Evolutionary conservation across 192 early-diverging fungal species (phyloP), one percentile per base, ranked within the genome.

Genomic region (Dissophora ornata): DNA sequence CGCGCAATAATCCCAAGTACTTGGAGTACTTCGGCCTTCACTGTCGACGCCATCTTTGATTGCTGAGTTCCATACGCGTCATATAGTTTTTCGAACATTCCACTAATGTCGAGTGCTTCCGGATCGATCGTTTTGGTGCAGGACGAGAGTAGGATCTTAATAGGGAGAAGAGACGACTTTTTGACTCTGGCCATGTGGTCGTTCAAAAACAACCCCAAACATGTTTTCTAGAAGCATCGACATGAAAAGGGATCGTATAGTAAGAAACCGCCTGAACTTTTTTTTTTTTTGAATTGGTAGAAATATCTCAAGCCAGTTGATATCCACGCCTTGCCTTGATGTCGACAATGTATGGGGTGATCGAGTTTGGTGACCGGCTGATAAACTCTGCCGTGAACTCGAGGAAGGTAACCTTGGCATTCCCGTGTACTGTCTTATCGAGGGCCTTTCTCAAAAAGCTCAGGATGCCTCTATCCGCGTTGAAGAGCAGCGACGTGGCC

Each of bases 341-440:
- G 13, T 67, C 69, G 5, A 62, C 13, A 32, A 78, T 65, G 52
- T 79, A 82, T 7, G 73, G 70, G 30, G 79, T 61, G 21, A 82
- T 56, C 5, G 68, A 45, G 18, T 64, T 33, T 2, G 49, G 60
- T 21, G 71, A 69, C 13, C 71, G 73, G 54, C 61, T 66, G 48
- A 84, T 74, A 56, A 75, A 84, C 32, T 71, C 54, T 15, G 71
- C 65, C 29, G 83, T 61, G 49, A 85, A 85, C 34, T 83, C 84
- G 15, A 87, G 71, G 10, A 85, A 64, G 9, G 53, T 75, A 7
- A 64, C 57, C 19, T 85, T 77, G 6, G 82, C 81, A 1, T 50
- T 53, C 10, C 13, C 50, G 18, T 67, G 69, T 21, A 59, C 60
- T 16, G 57, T 32, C 44, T 78, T 80, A 25, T 55, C 60, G 18